phyloP scores from a whole-genome alignment of 805 yeast species.

The Metschnikowia lochheadii region DNA sequence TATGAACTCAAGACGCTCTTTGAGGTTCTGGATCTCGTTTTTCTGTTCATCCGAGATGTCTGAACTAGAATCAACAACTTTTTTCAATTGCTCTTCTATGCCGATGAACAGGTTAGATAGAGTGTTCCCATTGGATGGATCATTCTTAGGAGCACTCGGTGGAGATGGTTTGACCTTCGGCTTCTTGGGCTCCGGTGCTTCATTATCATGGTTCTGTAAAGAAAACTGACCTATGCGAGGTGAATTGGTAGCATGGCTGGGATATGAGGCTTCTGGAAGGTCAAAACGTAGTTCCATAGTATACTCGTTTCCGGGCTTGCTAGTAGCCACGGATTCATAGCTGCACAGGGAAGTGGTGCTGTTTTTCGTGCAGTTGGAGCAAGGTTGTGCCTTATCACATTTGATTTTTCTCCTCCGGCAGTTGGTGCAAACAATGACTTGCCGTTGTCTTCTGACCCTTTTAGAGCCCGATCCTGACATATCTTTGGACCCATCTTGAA shows the following conservation, averaged over 20 bases:
- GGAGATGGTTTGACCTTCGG: not conserved
- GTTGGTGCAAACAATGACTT: slow-evolving; percentile 26
- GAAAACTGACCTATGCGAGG: slow-evolving; percentile 2
- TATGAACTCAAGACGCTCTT: slow-evolving; percentile 15
- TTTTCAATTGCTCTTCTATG: not conserved
- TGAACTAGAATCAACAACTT: not conserved
- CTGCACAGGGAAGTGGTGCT: slow-evolving; percentile 18
- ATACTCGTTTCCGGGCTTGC: slow-evolving; percentile 9
- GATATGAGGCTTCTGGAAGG: not conserved
- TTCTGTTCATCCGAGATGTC: slow-evolving; percentile 4
- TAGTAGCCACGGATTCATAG: slow-evolving; percentile 15
- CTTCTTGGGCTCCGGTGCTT: not conserved
- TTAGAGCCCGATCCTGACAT: not conserved
- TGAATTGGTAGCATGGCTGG: not conserved
- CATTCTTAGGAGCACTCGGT: not conserved
- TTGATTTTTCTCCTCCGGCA: slow-evolving; percentile 32
- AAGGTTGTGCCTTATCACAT: slow-evolving; percentile 28
- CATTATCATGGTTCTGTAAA: not conserved
- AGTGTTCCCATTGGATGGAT: not conserved
- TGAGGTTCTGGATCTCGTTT: slow-evolving; percentile 16
- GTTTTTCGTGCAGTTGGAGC: slow-evolving; percentile 24
- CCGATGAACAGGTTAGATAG: not conserved
- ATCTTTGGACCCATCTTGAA: not conserved
- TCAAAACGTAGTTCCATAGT: slow-evolving; percentile 12
- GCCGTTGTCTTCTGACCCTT: slow-evolving; percentile 18